Conservation (phyloP, 2,329 filamentous ascomycete species). For the Didymella keratinophila region DNA sequence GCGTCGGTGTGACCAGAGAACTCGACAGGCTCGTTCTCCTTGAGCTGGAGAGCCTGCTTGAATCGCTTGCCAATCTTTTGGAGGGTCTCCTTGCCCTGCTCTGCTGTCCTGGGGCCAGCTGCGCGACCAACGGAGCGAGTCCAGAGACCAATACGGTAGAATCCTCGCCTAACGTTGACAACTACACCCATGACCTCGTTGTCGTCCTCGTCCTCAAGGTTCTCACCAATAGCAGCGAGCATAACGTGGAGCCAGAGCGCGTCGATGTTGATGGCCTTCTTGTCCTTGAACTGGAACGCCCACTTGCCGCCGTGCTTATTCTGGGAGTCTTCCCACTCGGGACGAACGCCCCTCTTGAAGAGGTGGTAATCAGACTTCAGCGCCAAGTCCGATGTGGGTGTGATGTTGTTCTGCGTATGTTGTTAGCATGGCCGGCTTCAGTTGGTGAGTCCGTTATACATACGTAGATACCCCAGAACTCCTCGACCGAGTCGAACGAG, state of each 20-base stretch:
- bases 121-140: slow-evolving; percentile 91
- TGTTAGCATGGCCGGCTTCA: slow-evolving; percentile 22
- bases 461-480: slow-evolving; percentile 99
- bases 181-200: slow-evolving; percentile 99
- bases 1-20: slow-evolving; percentile 97
- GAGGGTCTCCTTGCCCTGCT: slow-evolving; percentile 87
- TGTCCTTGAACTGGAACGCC: slow-evolving; percentile 98
- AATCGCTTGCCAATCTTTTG: slow-evolving; percentile 86
- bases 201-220: slow-evolving; percentile 91
- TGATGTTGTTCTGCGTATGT: slow-evolving; percentile 89
- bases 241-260: slow-evolving; percentile 97
- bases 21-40: slow-evolving; percentile 79
- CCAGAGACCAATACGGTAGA: slow-evolving; percentile 98
- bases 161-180: slow-evolving; percentile 97
- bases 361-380: slow-evolving; percentile 99
- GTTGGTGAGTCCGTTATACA: slow-evolving; percentile 51
- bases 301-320: slow-evolving; percentile 99
- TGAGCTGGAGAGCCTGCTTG: slow-evolving; percentile 89
- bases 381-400: slow-evolving; percentile 90
- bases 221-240: slow-evolving; percentile 96
- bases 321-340: slow-evolving; percentile 97
- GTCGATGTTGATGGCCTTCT: slow-evolving; percentile 89
- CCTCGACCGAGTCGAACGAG: slow-evolving; percentile 97
- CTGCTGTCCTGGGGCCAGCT: slow-evolving; percentile 72
- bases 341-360: slow-evolving; percentile 96